These are phyloP conservation scores for Dacryopinax spathularia DNA, from an alignment of 768 basidiomycete genomes.

Conservation along the genomic window DNA sequence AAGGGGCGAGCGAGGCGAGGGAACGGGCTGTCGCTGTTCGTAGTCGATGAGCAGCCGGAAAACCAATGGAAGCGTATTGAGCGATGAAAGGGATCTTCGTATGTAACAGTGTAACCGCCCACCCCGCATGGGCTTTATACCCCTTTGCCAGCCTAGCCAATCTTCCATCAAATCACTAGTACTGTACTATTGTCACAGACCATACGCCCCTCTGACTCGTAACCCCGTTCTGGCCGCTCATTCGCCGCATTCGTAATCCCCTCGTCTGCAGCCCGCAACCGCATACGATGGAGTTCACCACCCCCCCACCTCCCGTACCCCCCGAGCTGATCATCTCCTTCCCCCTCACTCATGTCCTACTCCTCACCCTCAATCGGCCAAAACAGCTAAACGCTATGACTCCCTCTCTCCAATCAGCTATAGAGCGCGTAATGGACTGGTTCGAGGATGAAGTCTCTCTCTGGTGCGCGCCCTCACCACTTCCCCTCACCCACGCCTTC, in stretches of 20 bases:
- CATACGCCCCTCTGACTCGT: too few relatives aligned
- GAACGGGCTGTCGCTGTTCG: too few relatives aligned
- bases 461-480: constrained; percentile 37
- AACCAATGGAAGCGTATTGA: neutral
- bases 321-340: constrained; percentile 14
- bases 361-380: constrained; percentile 54
- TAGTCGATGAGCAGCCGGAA: neutral
- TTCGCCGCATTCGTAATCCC: too few relatives aligned
- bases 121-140: too few relatives aligned
- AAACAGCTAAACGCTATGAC: constrained; percentile 61
- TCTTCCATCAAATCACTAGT: too few relatives aligned
- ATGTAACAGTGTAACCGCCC: too few relatives aligned
- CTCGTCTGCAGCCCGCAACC: neutral
- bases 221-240: too few relatives aligned
- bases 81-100: neutral
- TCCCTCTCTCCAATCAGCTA: constrained; percentile 39
- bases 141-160: too few relatives aligned
- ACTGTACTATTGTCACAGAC: too few relatives aligned
- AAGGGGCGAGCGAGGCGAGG: neutral
- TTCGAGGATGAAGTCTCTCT: constrained; percentile 55
- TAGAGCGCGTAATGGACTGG: constrained; percentile 46
- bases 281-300: neutral
- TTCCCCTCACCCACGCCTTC: neutral
- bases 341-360: constrained; percentile 38
- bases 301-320: neutral